A percentile compares a stretch with the other conserved stretches of the same genome.
These are phyloP conservation scores for Tetrapisispora pingtungensis DNA, from an alignment of 805 yeast genomes.

Conservation along the genomic window DNA sequence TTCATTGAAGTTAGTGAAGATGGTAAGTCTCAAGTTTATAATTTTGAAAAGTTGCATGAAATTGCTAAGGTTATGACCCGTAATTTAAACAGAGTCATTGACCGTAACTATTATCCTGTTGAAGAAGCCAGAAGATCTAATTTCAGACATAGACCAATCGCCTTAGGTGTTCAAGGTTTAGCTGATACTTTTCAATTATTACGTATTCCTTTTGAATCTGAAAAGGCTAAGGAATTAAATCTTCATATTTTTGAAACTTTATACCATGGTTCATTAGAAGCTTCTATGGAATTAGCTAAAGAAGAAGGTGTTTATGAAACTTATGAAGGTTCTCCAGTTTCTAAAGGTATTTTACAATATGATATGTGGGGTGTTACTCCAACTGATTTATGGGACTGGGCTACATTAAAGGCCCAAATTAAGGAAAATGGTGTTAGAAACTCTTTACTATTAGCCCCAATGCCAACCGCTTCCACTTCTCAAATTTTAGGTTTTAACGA, in stretches of 20 bases:
- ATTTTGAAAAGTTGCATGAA: constrained; percentile 65
- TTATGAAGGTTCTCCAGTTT: constrained; percentile 81
- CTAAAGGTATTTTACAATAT: constrained; percentile 73
- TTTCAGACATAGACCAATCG: constrained; percentile 80
- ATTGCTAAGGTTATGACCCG: constrained; percentile 68
- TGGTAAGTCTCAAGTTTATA: constrained; percentile 41
- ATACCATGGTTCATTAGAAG: constrained; percentile 86
- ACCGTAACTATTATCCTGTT: constrained; percentile 77
- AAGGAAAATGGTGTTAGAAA: constrained; percentile 65
- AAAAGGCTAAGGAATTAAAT: constrained; percentile 66
- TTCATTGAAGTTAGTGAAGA: constrained; percentile 46
- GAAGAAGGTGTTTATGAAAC: constrained; percentile 60
- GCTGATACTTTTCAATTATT: constrained; percentile 80
- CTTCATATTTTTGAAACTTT: constrained; percentile 88
- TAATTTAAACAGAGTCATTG: constrained; percentile 76
- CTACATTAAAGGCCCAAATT: constrained; percentile 48
- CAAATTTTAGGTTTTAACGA: constrained; percentile 90
- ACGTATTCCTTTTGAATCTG: constrained; percentile 78
- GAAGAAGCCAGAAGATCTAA: constrained; percentile 67
- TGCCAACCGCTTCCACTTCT: constrained; percentile 98
- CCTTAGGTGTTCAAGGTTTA: constrained; percentile 96
- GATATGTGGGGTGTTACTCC: constrained; percentile 84
- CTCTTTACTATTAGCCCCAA: constrained; percentile 82
- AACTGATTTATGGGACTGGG: constrained; percentile 82
- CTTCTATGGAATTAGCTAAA: constrained; percentile 72